Percentiles rank a stretch among this genome's conserved stretches.
phyloP scores from a whole-genome alignment of 257 asterid species.

The Schizonepeta tenuifolia region DNA sequence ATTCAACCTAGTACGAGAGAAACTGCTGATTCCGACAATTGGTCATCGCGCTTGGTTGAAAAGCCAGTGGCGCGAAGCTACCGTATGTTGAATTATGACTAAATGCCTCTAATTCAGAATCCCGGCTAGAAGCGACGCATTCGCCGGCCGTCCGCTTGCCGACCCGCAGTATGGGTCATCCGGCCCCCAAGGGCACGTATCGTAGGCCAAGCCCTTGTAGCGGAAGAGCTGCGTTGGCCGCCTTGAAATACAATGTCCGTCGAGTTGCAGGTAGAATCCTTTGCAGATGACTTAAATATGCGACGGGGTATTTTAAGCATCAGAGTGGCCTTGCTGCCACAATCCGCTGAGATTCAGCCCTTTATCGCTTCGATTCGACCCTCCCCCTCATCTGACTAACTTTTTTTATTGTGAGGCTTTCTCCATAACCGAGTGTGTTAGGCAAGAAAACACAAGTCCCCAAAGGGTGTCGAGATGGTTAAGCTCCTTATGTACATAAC shows the following conservation, averaged over 20 bases:
- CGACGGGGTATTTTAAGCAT: constrained; percentile 1
- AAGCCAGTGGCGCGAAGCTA: not conserved
- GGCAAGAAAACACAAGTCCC: too few species aligned
- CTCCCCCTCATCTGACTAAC: not conserved
- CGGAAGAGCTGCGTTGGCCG: constrained; percentile 7
- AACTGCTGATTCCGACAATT: constrained; percentile 9
- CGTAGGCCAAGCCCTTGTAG: not conserved
- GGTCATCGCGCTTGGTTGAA: too few species aligned
- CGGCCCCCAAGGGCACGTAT: constrained; percentile 8
- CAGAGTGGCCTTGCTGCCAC: not conserved
- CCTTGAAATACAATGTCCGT: not conserved
- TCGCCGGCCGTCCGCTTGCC: constrained; percentile 7
- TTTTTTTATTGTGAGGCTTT: not conserved
- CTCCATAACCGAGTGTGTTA: too few species aligned
- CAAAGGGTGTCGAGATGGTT: too few species aligned
- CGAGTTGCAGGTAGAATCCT: constrained; percentile 10
- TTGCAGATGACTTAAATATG: not conserved
- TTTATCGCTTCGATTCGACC: not conserved
- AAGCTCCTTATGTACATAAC: too few species aligned
- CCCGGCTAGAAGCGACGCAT: constrained; percentile 1
- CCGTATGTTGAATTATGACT: constrained; percentile 10
- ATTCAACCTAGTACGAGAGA: too few species aligned
- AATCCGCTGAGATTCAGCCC: not conserved
- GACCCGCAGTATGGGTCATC: not conserved
- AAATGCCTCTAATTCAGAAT: constrained; percentile 11